These are phyloP conservation scores for Teratosphaeria viscida DNA, from an alignment of 2,329 filamentous ascomycete species.

Conservation along the genomic window DNA sequence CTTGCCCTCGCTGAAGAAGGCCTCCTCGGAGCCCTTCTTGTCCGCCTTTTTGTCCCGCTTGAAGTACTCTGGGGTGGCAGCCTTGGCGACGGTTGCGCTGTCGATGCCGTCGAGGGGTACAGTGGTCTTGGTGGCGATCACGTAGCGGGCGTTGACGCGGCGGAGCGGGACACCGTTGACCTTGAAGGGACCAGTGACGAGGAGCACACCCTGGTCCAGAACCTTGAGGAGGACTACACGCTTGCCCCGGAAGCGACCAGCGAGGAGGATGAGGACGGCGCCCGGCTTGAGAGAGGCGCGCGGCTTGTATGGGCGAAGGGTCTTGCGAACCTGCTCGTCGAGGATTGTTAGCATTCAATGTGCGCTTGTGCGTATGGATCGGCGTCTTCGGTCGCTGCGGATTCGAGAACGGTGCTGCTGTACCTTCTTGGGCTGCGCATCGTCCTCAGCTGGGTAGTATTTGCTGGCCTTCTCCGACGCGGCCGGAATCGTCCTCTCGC, in stretches of 20 bases:
- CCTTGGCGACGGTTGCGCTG: slow-evolving; percentile 62
- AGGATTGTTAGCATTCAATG: slow-evolving; percentile 2
- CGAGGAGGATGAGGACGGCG: slow-evolving; percentile 95
- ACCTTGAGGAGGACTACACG: slow-evolving; percentile 97
- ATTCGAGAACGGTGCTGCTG: slow-evolving; percentile 28
- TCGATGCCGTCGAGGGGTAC: slow-evolving; percentile 80
- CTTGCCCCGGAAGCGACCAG: slow-evolving; percentile 99
- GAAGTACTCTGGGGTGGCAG: slow-evolving; percentile 79
- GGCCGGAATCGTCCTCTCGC: slow-evolving; percentile 82
- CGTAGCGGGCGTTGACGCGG: slow-evolving; percentile 84
- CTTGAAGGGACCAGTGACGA: slow-evolving; percentile 99
- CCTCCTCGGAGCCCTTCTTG: slow-evolving; percentile 84
- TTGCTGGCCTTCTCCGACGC: slow-evolving; percentile 88
- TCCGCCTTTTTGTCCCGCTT: slow-evolving; percentile 87
- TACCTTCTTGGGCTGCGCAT: slow-evolving; percentile 86
- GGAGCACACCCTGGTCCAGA: slow-evolving; percentile 93
- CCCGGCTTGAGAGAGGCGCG: slow-evolving; percentile 86
- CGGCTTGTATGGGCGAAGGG: slow-evolving; percentile 75
- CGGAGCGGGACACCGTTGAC: slow-evolving; percentile 98
- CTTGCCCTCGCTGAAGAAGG: slow-evolving; percentile 99
- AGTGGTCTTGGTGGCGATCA: slow-evolving; percentile 81
- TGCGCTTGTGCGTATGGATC: not conserved
- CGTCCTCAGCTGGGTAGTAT: slow-evolving; percentile 97
- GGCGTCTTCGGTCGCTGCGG: not conserved
- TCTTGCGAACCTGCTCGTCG: slow-evolving; percentile 73